Evolutionary conservation across 139 green algal species (phyloP), one percentile per base, ranked within the genome.

Genomic region (Chlorella vulgaris): DNA sequence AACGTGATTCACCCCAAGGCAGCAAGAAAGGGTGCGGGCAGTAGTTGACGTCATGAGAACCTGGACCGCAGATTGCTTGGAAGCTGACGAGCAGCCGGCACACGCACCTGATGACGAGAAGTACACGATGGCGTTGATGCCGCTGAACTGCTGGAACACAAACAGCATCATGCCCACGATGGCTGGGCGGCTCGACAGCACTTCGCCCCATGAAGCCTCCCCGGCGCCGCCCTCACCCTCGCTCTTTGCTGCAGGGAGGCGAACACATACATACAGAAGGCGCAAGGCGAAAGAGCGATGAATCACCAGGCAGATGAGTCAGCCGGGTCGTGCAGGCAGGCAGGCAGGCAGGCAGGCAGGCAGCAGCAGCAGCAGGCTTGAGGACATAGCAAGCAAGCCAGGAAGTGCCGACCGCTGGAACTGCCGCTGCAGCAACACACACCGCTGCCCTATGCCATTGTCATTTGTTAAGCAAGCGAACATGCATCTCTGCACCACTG

Each of bases 61-160:
- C n/a, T n/a, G n/a, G n/a, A n/a, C n/a, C n/a, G n/a, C n/a, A n/a
- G n/a, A n/a, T n/a, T n/a, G n/a, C n/a, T n/a, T n/a, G n/a, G n/a
- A n/a, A n/a, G n/a, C n/a, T n/a, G n/a, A n/a, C n/a, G n/a, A n/a
- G n/a, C n/a, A n/a, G n/a, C n/a, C n/a, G n/a, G n/a, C n/a, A n/a
- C 22, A 29, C 51, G 38, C 53, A 69, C 73, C 73, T 28, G 73
- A 63, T 5, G 73, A 79, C 0, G 73, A 79, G 53, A 69, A 79
- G 53, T 79, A 79, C 24, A 79, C 73, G 50, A 79, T 79, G 7
- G 73, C 73, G 69, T 98, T 98, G 88, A 99, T 97, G 86, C 96
- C 96, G 3, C 90, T 88, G 75, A 98, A 96, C 92, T 99, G 96
- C 89, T 98, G 96, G 42, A 98, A 89, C 4, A 96, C 58, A 83